Evolutionary conservation across 495 filamentous ascomycete species (phyloP).

Genomic region (Filosporella fistucella): DNA sequence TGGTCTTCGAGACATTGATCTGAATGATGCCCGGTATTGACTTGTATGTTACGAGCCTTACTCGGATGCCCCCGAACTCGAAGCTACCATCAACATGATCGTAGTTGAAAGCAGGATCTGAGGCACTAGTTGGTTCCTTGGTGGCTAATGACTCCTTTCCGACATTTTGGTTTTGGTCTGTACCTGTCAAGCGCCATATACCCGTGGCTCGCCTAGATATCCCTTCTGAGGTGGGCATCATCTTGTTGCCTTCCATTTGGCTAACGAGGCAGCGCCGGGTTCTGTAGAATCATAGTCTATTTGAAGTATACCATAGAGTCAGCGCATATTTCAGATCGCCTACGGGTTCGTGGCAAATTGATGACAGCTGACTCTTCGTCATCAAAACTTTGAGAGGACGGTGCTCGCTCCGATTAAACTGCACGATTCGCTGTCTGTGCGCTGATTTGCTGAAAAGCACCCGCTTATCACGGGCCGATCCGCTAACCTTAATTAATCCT

Average conservation of each 20-base stretch:
- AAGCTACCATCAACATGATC: conserved; percentile 9
- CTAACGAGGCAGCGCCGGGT: too few relatives aligned
- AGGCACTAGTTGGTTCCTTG: neutral
- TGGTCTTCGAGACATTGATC: conserved; percentile 15
- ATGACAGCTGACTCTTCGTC: conserved; percentile 10
- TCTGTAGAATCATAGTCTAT: conserved; percentile 12
- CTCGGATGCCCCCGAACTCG: conserved; percentile 16
- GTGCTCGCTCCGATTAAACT: neutral
- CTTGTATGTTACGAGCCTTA: conserved; percentile 17
- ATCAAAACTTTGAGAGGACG: conserved; percentile 5
- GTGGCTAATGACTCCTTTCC: conserved; percentile 1
- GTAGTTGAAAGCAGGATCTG: neutral
- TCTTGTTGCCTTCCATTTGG: conserved; percentile 7
- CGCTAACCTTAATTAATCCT: conserved; percentile 1
- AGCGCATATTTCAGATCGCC: conserved; percentile 2
- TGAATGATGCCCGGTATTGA: conserved; percentile 10
- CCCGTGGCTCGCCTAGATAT: conserved; percentile 11
- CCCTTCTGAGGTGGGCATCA: conserved; percentile 6
- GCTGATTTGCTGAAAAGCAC: neutral
- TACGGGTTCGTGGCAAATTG: conserved; percentile 5
- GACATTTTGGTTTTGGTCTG: conserved; percentile 1
- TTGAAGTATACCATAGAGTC: conserved; percentile 13
- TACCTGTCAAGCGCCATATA: conserved; percentile 15
- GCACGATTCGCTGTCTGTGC: neutral
- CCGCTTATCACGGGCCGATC: neutral